phyloP scores from a whole-genome alignment of 257 asterid species.

The Anisodus tanguticus region DNA sequence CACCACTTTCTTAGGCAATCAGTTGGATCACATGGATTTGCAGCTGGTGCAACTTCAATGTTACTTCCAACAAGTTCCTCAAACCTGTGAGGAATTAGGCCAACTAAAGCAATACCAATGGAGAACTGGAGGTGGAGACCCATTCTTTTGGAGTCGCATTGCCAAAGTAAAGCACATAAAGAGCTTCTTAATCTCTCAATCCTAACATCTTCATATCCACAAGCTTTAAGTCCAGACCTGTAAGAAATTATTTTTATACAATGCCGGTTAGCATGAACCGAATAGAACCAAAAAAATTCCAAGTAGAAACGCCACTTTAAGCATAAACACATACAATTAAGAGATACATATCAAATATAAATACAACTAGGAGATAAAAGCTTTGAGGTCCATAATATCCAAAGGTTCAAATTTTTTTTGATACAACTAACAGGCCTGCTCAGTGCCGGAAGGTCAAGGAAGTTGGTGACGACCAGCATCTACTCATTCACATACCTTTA shows the following conservation, averaged over 20 bases:
- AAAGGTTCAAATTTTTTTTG: constrained; percentile 22
- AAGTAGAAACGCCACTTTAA: constrained; percentile 9
- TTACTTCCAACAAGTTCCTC: constrained; percentile 51
- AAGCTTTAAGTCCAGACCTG: constrained; percentile 71
- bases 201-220: constrained; percentile 61
- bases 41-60: constrained; percentile 33
- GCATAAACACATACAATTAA: background rate
- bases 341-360: background rate
- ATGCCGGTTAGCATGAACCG: constrained; percentile 11
- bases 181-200: constrained; percentile 57
- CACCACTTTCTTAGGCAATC: constrained; percentile 67
- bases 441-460: too few relatives aligned
- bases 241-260: constrained; percentile 24
- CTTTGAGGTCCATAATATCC: background rate
- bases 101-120: constrained; percentile 51
- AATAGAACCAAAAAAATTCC: background rate
- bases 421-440: background rate
- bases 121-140: constrained; percentile 55
- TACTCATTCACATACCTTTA: background rate
- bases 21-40: constrained; percentile 44
- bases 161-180: constrained; percentile 46
- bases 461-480: background rate
- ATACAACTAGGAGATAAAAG: background rate
- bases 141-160: constrained; percentile 38
- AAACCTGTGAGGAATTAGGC: constrained; percentile 49